These are phyloP conservation scores for Geotrichum citri-aurantii DNA, from an alignment of 1,139 yeast genomes.

Conservation along the genomic window DNA sequence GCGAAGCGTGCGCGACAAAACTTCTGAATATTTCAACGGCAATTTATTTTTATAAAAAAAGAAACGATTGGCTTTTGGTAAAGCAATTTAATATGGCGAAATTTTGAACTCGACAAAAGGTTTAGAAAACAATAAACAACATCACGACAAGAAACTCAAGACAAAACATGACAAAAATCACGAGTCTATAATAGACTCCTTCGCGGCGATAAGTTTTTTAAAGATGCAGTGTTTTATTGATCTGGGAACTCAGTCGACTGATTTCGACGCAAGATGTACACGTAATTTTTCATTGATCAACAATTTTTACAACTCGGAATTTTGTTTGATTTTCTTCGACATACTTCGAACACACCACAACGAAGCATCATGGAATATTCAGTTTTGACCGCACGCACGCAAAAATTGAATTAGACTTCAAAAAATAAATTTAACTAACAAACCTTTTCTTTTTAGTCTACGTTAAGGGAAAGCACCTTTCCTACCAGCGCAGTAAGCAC, in stretches of 20 bases:
- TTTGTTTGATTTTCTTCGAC: neutral
- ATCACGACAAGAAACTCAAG: neutral
- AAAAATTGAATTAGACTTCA: neutral
- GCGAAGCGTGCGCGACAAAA: neutral
- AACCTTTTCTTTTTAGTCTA: constrained; percentile 52
- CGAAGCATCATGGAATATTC: neutral
- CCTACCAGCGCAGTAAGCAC: constrained; percentile 99
- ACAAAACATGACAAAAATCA: neutral
- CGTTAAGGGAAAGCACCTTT: constrained; percentile 99
- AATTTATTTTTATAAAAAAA: neutral
- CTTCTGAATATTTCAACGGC: neutral
- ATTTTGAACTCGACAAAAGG: neutral
- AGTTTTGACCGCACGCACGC: neutral
- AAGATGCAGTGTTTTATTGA: too few species aligned
- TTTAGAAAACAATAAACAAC: neutral
- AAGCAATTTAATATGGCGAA: neutral
- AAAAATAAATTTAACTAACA: neutral
- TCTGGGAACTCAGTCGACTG: too few species aligned
- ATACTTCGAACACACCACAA: too few species aligned
- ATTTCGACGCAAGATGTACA: too few species aligned
- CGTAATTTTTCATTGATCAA: too few species aligned
- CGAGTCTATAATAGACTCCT: too few species aligned
- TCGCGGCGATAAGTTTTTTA: too few species aligned
- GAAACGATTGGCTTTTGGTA: neutral
- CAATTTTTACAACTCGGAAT: neutral